Evolutionary conservation across 257 asterid species (phyloP).

Genomic region (Scutellaria baicalensis): DNA sequence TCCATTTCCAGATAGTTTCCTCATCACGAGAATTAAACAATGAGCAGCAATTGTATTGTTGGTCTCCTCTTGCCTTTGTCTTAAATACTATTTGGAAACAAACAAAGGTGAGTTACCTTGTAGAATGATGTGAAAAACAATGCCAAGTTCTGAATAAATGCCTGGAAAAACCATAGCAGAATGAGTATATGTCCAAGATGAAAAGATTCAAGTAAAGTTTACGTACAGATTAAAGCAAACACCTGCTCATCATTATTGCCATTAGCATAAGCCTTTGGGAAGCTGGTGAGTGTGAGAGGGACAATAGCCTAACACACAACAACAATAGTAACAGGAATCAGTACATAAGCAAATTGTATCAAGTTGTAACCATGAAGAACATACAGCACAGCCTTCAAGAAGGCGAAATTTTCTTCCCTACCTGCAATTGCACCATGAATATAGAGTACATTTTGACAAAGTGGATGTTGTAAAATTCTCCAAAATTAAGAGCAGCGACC

Average conservation of each 20-base stretch:
- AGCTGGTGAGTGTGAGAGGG: slow-evolving; percentile 55
- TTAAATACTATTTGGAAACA: not conserved
- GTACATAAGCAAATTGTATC: slow-evolving; percentile 5
- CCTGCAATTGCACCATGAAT: slow-evolving; percentile 91
- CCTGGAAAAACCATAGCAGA: slow-evolving; percentile 37
- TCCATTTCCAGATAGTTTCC: not conserved
- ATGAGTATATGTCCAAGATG: slow-evolving; percentile 12
- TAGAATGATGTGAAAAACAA: slow-evolving; percentile 87
- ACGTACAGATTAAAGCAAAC: slow-evolving; percentile 4
- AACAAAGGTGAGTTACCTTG: slow-evolving; percentile 46
- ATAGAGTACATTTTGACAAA: slow-evolving; percentile 65
- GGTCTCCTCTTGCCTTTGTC: not conserved
- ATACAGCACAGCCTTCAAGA: not conserved
- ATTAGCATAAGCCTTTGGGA: slow-evolving; percentile 74
- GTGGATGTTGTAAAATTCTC: slow-evolving; percentile 66
- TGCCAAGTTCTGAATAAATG: slow-evolving; percentile 92
- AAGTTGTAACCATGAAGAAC: slow-evolving; percentile 5
- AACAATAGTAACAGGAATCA: slow-evolving; percentile 6
- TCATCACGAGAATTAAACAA: not conserved
- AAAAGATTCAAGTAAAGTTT: not conserved
- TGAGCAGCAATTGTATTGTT: not conserved
- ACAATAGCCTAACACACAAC: slow-evolving; percentile 43
- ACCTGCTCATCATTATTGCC: slow-evolving; percentile 96
- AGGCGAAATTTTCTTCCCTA: slow-evolving; percentile 12
- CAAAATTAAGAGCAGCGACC: slow-evolving; percentile 87